These are phyloP conservation scores for Erythrobasidium hasegawianum DNA, from an alignment of 1,284 basidiomycete species.

Conservation along the genomic window DNA sequence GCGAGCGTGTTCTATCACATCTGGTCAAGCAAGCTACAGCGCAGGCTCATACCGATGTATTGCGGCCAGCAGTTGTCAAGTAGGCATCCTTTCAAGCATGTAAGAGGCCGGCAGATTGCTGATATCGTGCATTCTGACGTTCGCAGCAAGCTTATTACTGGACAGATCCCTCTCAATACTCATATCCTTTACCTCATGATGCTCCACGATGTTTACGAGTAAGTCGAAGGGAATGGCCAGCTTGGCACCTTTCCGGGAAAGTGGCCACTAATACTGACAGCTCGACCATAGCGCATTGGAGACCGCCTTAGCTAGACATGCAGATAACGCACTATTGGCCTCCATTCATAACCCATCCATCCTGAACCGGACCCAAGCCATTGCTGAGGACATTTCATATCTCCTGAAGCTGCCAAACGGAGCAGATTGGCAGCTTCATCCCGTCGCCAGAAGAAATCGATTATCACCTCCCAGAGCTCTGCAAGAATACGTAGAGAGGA, in stretches of 20 bases:
- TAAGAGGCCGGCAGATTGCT: too few species aligned
- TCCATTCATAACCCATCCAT: slow-evolving; percentile 68
- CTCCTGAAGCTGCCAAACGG: slow-evolving; percentile 59
- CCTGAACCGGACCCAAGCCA: slow-evolving; percentile 59
- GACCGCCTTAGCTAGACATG: slow-evolving; percentile 61
- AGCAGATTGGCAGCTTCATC: slow-evolving; percentile 58
- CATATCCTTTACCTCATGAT: slow-evolving; percentile 63
- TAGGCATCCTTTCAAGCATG: background rate
- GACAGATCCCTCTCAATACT: slow-evolving; percentile 22
- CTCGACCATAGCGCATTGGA: slow-evolving; percentile 59
- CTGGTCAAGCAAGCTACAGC: slow-evolving; percentile 29
- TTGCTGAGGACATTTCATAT: slow-evolving; percentile 65
- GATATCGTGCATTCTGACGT: background rate
- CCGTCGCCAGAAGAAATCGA: slow-evolving; percentile 55
- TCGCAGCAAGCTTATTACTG: slow-evolving; percentile 34
- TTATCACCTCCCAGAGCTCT: slow-evolving; percentile 57
- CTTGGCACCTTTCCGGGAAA: slow-evolving; percentile 11
- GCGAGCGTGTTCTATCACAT: slow-evolving; percentile 12
- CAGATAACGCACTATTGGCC: slow-evolving; percentile 60
- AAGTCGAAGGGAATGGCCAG: slow-evolving; percentile 47
- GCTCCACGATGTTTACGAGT: slow-evolving; percentile 75
- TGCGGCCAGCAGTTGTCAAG: slow-evolving; percentile 33
- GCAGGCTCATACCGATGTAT: slow-evolving; percentile 29
- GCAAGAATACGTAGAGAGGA: slow-evolving; percentile 55
- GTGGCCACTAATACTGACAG: background rate